Evolutionary conservation across 1,284 basidiomycete genomes (phyloP).

Genomic region (Clitocybe nebularis): DNA sequence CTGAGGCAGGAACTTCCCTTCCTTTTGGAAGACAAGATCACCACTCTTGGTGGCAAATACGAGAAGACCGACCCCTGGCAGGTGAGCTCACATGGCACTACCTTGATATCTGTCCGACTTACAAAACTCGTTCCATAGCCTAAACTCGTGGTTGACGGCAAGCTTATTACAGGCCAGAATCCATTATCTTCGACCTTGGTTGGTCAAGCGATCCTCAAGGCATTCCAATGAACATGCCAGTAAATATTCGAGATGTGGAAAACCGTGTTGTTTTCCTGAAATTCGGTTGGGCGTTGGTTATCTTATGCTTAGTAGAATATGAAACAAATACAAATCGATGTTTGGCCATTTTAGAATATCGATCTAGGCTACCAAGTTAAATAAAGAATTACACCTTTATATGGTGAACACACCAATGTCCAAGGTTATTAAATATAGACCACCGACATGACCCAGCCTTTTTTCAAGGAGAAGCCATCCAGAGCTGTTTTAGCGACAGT

Average conservation of each 20-base stretch:
- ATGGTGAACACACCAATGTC: conserved; percentile 23
- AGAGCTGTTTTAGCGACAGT: conserved; percentile 73
- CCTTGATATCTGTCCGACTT: neutral
- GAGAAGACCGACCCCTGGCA: conserved; percentile 55
- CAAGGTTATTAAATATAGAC: conserved; percentile 54
- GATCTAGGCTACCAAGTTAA: too few relatives aligned
- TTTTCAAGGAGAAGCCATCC: conserved; percentile 77
- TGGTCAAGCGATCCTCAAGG: conserved; percentile 45
- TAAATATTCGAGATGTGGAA: too few relatives aligned
- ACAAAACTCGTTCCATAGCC: conserved; percentile 20
- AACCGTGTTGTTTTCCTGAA: too few relatives aligned
- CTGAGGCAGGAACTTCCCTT: conserved; percentile 53
- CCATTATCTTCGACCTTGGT: conserved; percentile 56
- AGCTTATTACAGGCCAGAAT: conserved; percentile 66
- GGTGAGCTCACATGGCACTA: conserved; percentile 31
- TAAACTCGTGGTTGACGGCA: conserved; percentile 40
- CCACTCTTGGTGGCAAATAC: conserved; percentile 60
- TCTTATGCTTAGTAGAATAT: too few relatives aligned
- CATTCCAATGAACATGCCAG: conserved; percentile 24
- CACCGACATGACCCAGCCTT: conserved; percentile 78
- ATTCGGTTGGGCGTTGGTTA: too few relatives aligned
- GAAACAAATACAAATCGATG: too few relatives aligned
- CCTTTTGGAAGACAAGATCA: conserved; percentile 63
- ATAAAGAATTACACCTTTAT: conserved; percentile 8
- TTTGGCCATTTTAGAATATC: too few relatives aligned